Conservation (phyloP, 306 rosid genomes). For the Prunus mira region DNA sequence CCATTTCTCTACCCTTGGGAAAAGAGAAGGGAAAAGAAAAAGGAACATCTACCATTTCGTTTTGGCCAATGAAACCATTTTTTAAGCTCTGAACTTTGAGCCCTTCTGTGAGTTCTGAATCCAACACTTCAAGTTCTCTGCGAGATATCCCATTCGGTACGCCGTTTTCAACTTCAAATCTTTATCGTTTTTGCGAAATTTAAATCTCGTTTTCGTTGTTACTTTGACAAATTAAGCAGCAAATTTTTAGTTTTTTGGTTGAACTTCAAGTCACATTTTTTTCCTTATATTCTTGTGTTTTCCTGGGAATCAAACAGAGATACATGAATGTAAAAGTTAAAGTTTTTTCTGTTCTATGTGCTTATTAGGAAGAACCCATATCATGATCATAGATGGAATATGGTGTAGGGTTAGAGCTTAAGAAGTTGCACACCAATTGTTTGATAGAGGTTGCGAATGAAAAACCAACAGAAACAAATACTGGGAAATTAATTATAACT, state of each 20-base stretch:
- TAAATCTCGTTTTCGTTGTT: background rate
- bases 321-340: background rate
- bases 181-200: background rate
- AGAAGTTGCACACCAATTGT: conserved; percentile 1
- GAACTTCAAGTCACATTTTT: background rate
- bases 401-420: background rate
- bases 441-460: conserved; percentile 12
- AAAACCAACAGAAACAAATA: background rate
- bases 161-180: background rate
- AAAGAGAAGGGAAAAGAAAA: background rate
- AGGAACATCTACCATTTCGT: background rate
- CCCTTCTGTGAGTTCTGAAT: background rate
- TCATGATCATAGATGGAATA: background rate
- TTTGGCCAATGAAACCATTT: background rate
- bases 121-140: background rate
- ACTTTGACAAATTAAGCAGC: background rate
- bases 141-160: background rate
- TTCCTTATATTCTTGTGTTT: background rate
- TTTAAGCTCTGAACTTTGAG: background rate
- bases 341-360: background rate
- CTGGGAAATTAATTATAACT: background rate
- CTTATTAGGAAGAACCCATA: background rate
- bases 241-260: background rate
- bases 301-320: background rate
- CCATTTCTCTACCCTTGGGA: background rate